Conservation (phyloP, 1,139 yeast genomes). For the Pichia sp. region DNA sequence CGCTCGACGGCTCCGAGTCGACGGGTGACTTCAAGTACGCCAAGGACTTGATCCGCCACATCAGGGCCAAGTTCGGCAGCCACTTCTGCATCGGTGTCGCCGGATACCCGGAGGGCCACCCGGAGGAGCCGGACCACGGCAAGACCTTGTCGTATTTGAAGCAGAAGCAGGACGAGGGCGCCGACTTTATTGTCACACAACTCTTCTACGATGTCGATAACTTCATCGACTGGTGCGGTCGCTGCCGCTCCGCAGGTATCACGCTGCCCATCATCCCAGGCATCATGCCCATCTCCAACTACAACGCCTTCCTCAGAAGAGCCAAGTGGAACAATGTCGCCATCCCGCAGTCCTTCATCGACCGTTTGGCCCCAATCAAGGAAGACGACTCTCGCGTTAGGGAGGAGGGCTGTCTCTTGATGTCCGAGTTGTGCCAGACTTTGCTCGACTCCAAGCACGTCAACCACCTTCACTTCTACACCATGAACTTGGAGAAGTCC, state of each 20-base stretch:
- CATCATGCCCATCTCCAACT: conserved; percentile 95
- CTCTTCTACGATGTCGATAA: conserved; percentile 75
- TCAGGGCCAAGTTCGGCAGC: conserved; percentile 53
- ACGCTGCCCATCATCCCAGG: conserved; percentile 91
- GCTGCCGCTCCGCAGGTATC: conserved; percentile 68
- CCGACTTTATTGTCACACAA: conserved; percentile 88
- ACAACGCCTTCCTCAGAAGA: conserved; percentile 85
- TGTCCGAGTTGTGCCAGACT: conserved; percentile 77
- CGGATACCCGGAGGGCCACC: conserved; percentile 67
- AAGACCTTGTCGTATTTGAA: conserved; percentile 62
- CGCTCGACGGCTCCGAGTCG: conserved; percentile 60
- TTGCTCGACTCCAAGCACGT: conserved; percentile 68
- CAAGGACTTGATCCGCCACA: conserved; percentile 77
- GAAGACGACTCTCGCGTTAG: conserved; percentile 89
- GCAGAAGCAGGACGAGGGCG: conserved; percentile 90
- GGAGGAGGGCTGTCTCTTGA: conserved; percentile 76
- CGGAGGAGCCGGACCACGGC: conserved; percentile 65
- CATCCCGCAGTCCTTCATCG: conserved; percentile 71
- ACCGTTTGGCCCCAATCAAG: conserved; percentile 72
- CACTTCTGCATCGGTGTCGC: conserved; percentile 57
- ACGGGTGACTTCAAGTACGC: conserved; percentile 77
- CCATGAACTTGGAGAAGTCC: conserved; percentile 92
- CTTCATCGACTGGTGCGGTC: conserved; percentile 76
- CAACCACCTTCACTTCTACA: conserved; percentile 88
- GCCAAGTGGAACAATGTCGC: conserved; percentile 89